phyloP scores from a whole-genome alignment of 352 stramenopile genomes.

The Phytopythium delawarense region DNA sequence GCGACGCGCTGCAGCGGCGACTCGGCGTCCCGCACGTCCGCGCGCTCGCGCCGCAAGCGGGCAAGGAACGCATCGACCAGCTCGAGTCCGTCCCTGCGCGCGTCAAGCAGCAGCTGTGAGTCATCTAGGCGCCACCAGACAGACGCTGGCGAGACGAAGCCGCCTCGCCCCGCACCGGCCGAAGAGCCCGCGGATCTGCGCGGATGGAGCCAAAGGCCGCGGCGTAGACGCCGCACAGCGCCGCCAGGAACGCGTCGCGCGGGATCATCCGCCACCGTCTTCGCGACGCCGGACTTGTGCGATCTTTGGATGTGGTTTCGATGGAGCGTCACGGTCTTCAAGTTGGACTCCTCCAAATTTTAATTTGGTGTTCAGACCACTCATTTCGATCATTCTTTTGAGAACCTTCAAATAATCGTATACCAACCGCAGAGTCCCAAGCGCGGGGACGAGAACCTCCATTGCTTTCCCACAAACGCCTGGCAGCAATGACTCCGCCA shows the following conservation, averaged over 20 bases:
- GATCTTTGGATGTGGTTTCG: neutral
- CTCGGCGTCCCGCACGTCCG: slow-evolving; percentile 9
- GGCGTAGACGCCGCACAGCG: slow-evolving; percentile 42
- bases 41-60: slow-evolving; percentile 22
- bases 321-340: no score
- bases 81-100: slow-evolving; percentile 45
- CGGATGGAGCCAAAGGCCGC: slow-evolving; percentile 80
- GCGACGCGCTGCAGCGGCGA: slow-evolving; percentile 14
- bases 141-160: slow-evolving; percentile 3
- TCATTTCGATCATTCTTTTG: neutral
- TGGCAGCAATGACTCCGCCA: no score
- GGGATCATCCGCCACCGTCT: slow-evolving; percentile 16
- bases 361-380: neutral
- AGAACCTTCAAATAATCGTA: no score
- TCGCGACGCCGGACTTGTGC: neutral
- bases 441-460: no score
- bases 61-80: slow-evolving; percentile 50
- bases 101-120: neutral
- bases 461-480: no score
- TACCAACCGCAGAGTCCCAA: no score
- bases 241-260: slow-evolving; percentile 34
- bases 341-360: no score
- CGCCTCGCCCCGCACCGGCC: slow-evolving; percentile 53
- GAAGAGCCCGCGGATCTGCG: slow-evolving; percentile 79
- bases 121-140: neutral